Evolutionary conservation across 116 monocot genomes (phyloP).

Genomic region (Papilionanthe hybrid): DNA sequence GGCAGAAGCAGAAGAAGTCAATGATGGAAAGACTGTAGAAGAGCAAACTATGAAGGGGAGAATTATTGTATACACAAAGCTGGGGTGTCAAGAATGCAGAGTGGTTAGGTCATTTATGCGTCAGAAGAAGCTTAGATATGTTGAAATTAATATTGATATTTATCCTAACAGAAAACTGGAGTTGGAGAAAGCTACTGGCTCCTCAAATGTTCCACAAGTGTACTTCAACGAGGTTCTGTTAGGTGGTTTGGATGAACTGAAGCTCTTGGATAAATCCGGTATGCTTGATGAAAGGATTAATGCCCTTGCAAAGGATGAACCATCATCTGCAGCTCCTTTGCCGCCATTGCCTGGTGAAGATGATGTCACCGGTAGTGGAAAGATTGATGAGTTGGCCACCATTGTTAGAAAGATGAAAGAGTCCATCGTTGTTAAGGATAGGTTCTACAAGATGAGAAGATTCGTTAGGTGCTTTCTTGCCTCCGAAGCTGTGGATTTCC

Average conservation of each 20-base stretch:
- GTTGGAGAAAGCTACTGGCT: constrained; percentile 75
- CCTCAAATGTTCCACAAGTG: constrained; percentile 58
- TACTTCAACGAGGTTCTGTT: constrained; percentile 78
- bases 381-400: constrained; percentile 74
- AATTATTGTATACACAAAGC: constrained; percentile 71
- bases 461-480: constrained; percentile 88
- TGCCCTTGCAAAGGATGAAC: constrained; percentile 47
- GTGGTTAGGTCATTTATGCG: constrained; percentile 55
- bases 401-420: constrained; percentile 82
- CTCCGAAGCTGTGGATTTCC: constrained; percentile 83
- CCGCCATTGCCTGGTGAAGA: constrained; percentile 93
- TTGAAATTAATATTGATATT: constrained; percentile 85
- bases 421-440: constrained; percentile 50
- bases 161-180: constrained; percentile 82
- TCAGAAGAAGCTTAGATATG: constrained; percentile 49
- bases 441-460: constrained; percentile 76
- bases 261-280: constrained; percentile 57
- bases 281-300: constrained; percentile 59
- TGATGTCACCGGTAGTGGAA: constrained; percentile 72
- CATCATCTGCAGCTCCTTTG: constrained; percentile 58
- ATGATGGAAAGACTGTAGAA: constrained; percentile 21
- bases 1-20: constrained; percentile 12
- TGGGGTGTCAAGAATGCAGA: constrained; percentile 75
- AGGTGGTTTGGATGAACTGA: constrained; percentile 66
- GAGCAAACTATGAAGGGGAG: constrained; percentile 64